A percentile compares a stretch with the other conserved stretches of the same genome.
phyloP scores from a whole-genome alignment of 345 rosid species.

The Eucalyptus sp. region DNA sequence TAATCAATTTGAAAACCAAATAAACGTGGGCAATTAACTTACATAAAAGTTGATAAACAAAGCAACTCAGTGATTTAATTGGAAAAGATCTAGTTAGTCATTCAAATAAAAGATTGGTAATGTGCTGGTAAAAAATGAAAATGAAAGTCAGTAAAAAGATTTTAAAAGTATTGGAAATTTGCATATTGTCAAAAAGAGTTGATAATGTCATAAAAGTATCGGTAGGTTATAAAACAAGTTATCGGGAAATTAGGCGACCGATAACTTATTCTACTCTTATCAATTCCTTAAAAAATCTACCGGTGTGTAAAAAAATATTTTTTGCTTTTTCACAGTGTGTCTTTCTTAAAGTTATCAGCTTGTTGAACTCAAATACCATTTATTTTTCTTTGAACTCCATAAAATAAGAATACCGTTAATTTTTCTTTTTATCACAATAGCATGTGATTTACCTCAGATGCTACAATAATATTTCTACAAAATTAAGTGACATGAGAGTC shows the following conservation, averaged over 20 bases:
- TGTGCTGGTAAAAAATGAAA: neutral
- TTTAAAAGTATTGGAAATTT: neutral
- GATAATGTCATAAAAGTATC: neutral
- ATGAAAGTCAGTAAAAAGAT: neutral
- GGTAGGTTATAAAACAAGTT: neutral
- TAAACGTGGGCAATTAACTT: neutral
- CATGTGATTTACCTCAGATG: neutral
- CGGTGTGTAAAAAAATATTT: accelerated
- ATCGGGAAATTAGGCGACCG: accelerated
- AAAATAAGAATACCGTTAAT: neutral
- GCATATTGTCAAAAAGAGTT: neutral
- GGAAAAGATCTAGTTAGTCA: neutral
- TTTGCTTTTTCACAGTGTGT: neutral
- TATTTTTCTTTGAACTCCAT: neutral
- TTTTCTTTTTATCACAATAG: neutral
- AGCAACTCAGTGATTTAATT: neutral
- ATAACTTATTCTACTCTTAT: neutral
- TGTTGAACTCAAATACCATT: too few relatives aligned
- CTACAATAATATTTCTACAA: neutral
- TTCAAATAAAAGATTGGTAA: neutral
- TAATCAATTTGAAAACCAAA: neutral
- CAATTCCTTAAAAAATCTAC: neutral
- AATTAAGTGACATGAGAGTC: neutral
- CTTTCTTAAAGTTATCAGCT: neutral
- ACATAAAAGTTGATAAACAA: neutral